These are phyloP conservation scores for Moringa oleifera DNA, from an alignment of 345 rosid species.

Conservation along the genomic window DNA sequence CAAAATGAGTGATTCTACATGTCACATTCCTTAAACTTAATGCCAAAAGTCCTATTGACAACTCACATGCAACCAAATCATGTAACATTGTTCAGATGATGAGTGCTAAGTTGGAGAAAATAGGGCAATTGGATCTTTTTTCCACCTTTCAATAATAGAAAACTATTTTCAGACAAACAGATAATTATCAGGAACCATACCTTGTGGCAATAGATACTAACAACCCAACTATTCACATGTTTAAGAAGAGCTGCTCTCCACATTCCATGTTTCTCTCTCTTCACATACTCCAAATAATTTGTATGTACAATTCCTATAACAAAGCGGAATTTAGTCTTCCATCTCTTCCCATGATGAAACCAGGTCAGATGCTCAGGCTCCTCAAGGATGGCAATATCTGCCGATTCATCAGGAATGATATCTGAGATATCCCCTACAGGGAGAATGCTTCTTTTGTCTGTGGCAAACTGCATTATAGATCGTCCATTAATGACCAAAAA, in stretches of 20 bases:
- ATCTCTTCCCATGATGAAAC: slow-evolving; percentile 95
- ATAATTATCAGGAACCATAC: slow-evolving; percentile 28
- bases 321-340: slow-evolving; percentile 75
- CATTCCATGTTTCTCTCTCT: slow-evolving; percentile 75
- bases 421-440: slow-evolving; percentile 82
- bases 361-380: slow-evolving; percentile 99
- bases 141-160: not conserved
- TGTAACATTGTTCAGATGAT: not conserved
- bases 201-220: slow-evolving; percentile 88
- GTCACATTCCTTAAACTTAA: not conserved
- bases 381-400: slow-evolving; percentile 91
- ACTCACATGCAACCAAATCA: not conserved
- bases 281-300: slow-evolving; percentile 87
- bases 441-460: slow-evolving; percentile 87
- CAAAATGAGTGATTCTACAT: no score
- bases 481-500: slow-evolving; percentile 7
- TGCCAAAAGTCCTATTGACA: not conserved
- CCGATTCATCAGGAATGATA: slow-evolving; percentile 68
- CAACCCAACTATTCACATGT: slow-evolving; percentile 70
- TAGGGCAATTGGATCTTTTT: not conserved
- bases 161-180: not conserved
- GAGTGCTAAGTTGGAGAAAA: no score
- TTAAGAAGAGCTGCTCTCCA: slow-evolving; percentile 60
- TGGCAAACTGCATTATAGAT: slow-evolving; percentile 54
- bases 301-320: slow-evolving; percentile 86